Conservation (phyloP, 2,329 filamentous ascomycete genomes). For the Graphilbum sp. region DNA sequence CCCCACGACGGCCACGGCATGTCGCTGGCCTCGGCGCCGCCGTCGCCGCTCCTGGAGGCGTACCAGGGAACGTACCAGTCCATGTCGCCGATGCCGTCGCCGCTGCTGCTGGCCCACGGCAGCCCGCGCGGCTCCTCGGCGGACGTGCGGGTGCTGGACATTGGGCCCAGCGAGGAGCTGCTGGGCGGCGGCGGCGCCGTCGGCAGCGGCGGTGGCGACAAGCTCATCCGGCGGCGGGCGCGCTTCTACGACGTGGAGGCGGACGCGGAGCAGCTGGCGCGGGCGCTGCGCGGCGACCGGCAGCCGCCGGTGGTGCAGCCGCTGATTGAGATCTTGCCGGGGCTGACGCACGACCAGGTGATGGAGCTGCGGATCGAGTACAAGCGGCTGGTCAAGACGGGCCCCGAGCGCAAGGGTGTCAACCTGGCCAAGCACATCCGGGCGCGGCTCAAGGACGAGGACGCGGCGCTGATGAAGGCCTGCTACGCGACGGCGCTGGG, state of each 20-base stretch:
- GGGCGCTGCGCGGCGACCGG: slow-evolving; percentile 52
- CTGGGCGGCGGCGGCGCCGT: slow-evolving; percentile 11
- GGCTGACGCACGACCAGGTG: slow-evolving; percentile 73
- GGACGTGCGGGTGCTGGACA: slow-evolving; percentile 22
- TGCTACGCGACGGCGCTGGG: slow-evolving; percentile 83
- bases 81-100: slow-evolving; percentile 86
- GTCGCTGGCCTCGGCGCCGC: slow-evolving; percentile 42
- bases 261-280: slow-evolving; percentile 61
- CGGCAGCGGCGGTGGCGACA: slow-evolving; percentile 20
- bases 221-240: slow-evolving; percentile 40
- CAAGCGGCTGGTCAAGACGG: slow-evolving; percentile 75
- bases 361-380: slow-evolving; percentile 77
- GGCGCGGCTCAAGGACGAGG: slow-evolving; percentile 53
- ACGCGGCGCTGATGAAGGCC: slow-evolving; percentile 70
- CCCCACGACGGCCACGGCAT: slow-evolving; percentile 21
- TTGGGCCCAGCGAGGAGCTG: slow-evolving; percentile 34
- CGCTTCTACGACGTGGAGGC: slow-evolving; percentile 75
- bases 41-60: slow-evolving; percentile 75
- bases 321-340: slow-evolving; percentile 70
- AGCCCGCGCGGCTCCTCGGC: slow-evolving; percentile 30
- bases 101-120: slow-evolving; percentile 40
- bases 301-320: slow-evolving; percentile 48
- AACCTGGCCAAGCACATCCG: slow-evolving; percentile 80
- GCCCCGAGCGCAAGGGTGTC: slow-evolving; percentile 55
- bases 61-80: slow-evolving; percentile 91